Percentiles rank a stretch among this genome's conserved stretches.
Evolutionary conservation across 164 flowering plant species (phyloP).

Genomic region (Umbilicus rupestris): DNA sequence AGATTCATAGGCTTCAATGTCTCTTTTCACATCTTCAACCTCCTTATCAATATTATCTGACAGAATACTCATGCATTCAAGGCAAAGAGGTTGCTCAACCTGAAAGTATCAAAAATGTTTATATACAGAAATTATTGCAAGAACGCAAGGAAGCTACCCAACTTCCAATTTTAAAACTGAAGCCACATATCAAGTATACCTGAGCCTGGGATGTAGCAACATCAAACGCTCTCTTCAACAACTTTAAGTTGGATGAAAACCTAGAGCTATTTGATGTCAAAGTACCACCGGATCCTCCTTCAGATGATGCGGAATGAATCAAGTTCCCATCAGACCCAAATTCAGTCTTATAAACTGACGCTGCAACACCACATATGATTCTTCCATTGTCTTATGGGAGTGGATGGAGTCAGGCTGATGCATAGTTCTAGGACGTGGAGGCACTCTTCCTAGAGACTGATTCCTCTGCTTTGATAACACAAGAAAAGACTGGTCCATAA

Average conservation of each 20-base stretch:
- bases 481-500: slow-evolving; percentile 92
- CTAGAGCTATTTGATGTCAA: not conserved
- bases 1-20: slow-evolving; percentile 90
- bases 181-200: slow-evolving; percentile 25
- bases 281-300: slow-evolving; percentile 34
- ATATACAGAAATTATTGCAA: too few species aligned
- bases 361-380: slow-evolving; percentile 90
- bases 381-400: slow-evolving; percentile 80
- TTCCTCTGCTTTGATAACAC: slow-evolving; percentile 75
- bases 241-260: slow-evolving; percentile 65
- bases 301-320: slow-evolving; percentile 32
- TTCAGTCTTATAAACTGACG: slow-evolving; percentile 73
- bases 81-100: slow-evolving; percentile 56
- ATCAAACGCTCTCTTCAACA: slow-evolving; percentile 87
- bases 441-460: slow-evolving; percentile 39
- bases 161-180: slow-evolving; percentile 6
- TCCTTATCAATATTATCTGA: slow-evolving; percentile 96
- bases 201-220: slow-evolving; percentile 80
- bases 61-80: slow-evolving; percentile 88
- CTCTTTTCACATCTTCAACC: slow-evolving; percentile 90
- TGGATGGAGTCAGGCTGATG: slow-evolving; percentile 33
- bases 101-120: too few species aligned
- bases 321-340: slow-evolving; percentile 57
- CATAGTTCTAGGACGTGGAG: slow-evolving; percentile 69
- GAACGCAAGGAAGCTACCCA: too few species aligned